Base-by-base conservation (phyloP, 2,329 filamentous ascomycete genomes). In the Colletotrichum sublineola region DNA sequence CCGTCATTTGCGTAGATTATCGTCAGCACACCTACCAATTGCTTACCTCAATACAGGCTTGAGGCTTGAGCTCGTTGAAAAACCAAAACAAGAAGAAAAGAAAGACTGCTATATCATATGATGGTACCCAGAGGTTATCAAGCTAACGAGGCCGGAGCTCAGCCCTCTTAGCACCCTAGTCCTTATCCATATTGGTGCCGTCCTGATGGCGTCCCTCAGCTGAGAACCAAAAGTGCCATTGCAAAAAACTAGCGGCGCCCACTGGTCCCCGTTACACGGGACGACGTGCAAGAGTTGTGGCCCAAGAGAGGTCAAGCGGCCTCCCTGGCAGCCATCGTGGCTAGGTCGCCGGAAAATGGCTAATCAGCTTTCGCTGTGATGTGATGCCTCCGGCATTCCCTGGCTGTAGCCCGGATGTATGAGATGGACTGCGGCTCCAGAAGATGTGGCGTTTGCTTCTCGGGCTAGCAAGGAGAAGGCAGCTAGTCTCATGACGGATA, bases 141-240 rank as follows among this genome's bases (percentile, higher is more conserved):
- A 29, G 9, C 57, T 24, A 63, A 15, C 31, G 18, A 31, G 6
- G 63, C 44, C 40, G 42, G 56, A 48, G 56, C 56, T 29, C 50
- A 71, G 68, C 58, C 48, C 50, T 38, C 44, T 29, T 44, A n/a
- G 20, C 15, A 24, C 9, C 29, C 29, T 33, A 53, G 24, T 62
- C 60, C 71, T 62, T 29, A 66, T 52, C 14, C 7, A 31, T 61
- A 66, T 61, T 73, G 52, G 71, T 48, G 62, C 44, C 29, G 29
- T 15, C 52, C 0, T 58, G 48, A 50, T 58, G 64, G 64, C 67
- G 56, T 61, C 31, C 71, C 38, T 63, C 71, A 67, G 71, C 71
- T 73, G 62, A 73, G 46, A 38, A 38, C 50, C 31, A 42, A 48
- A 3, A 42, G 55, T 67, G 67, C 71, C 67, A 48, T 46, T 36